Evolutionary conservation across 1,284 basidiomycete species (phyloP).

Genomic region (Sanghuangporus weigelae): DNA sequence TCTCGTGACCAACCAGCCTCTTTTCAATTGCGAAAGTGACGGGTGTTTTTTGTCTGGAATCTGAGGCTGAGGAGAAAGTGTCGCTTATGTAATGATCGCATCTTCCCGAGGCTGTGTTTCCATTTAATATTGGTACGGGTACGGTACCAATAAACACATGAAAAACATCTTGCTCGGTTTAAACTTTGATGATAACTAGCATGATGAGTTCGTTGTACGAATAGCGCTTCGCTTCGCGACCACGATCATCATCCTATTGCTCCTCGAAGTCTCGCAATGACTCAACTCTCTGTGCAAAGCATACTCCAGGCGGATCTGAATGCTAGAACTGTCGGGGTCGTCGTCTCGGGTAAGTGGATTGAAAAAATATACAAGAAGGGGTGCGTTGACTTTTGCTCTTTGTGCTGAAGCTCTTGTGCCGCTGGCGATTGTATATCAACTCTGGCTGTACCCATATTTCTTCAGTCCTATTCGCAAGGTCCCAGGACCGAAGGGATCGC

Average conservation of each 20-base stretch:
- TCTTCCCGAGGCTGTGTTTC: not conserved
- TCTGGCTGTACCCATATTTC: conserved; percentile 34
- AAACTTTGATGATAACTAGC: not conserved
- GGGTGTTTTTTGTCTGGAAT: too few species aligned
- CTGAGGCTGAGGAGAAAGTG: not conserved
- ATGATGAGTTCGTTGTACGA: not conserved
- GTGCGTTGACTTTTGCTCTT: not conserved
- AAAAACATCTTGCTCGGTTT: not conserved
- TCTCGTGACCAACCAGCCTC: not conserved
- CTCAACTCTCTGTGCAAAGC: not conserved
- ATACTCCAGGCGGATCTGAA: not conserved
- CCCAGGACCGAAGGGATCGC: conserved; percentile 33
- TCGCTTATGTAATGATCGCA: not conserved
- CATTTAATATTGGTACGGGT: too few species aligned
- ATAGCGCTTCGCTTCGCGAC: not conserved
- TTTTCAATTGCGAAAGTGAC: not conserved
- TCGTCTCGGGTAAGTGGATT: not conserved
- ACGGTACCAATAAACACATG: not conserved
- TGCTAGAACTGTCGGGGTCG: not conserved
- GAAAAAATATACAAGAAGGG: not conserved
- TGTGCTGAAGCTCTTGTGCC: not conserved
- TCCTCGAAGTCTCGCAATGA: not conserved
- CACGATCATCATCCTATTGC: not conserved
- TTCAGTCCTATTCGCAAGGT: conserved; percentile 38
- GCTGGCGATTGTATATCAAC: conserved; percentile 18